Conservation (phyloP, 768 basidiomycete species). For the Termitomyces sp. region DNA sequence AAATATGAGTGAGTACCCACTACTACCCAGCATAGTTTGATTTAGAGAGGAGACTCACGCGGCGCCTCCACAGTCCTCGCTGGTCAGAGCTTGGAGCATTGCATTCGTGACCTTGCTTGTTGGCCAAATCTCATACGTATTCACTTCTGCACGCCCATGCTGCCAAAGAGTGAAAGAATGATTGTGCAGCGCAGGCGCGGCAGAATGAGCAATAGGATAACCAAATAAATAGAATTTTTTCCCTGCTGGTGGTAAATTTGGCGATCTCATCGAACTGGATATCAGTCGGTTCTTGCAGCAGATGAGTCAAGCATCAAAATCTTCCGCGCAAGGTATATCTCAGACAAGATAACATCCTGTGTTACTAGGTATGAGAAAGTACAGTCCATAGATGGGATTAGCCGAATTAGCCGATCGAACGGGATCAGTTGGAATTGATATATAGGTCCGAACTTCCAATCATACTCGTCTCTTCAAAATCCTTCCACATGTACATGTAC, state of each 20-base stretch:
- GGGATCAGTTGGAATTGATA: not conserved
- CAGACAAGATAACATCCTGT: not conserved
- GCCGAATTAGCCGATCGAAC: not conserved
- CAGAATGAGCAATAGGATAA: conserved; percentile 29
- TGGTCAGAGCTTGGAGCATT: conserved; percentile 17
- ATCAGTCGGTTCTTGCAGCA: not conserved
- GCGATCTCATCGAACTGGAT: not conserved
- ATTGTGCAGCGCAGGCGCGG: conserved; percentile 26
- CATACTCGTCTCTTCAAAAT: not conserved
- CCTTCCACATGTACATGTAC: not conserved
- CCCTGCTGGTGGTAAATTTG: not conserved
- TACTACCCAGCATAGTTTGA: not conserved
- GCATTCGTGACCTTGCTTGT: conserved; percentile 26
- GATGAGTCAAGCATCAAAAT: not conserved
- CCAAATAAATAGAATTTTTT: conserved; percentile 25
- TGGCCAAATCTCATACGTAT: conserved; percentile 23
- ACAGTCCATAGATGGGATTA: not conserved
- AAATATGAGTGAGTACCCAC: not conserved
- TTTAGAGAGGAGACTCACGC: conserved; percentile 18
- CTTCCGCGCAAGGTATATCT: not conserved
- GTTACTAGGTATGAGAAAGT: not conserved
- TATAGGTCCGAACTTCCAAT: not conserved
- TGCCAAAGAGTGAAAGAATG: conserved; percentile 20
- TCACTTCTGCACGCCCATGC: conserved; percentile 7
- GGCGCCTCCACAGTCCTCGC: conserved; percentile 25